Base-by-base conservation (phyloP, 148 eudicot genomes). In the Diospyros lotus region DNA sequence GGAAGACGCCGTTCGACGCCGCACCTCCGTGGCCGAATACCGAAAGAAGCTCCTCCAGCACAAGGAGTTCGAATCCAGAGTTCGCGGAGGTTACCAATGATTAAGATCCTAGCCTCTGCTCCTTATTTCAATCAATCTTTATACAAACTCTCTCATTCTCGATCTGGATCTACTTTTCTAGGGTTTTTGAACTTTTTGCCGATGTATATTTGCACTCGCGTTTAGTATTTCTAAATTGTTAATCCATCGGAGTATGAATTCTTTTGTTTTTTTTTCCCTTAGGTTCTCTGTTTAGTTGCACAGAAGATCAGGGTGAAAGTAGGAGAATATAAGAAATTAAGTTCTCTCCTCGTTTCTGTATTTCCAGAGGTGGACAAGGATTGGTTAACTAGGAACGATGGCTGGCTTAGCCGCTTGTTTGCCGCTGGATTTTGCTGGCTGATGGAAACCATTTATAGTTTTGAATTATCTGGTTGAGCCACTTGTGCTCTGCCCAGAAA, bases 1-100 rank as follows among this genome's bases (percentile, higher is more conserved):
- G 1, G 93, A 94, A 56, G 97, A 92, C 39, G 86, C 78, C n/a
- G 90, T 78, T 1, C 90, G 92, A 10, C 93, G 95, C 62, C 93
- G 90, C 17, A 63, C 83, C 0, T 80, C 89, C 12, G 66, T 79
- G 15, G 76, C 87, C 1, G 97, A 92, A 0, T 90, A 94, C 72
- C 87, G 93, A 50, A 90, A 90, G 53, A 92, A 90, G 83, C 83
- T 89, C 1, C 93, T 92, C 39, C 87, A 80, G 69, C 96, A 90
- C 62, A 91, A 89, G 40, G 97, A 90, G 74, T 90, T 92, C 71
- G 97, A 92, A 28, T 88, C 94, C 68, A 82, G 96, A 5, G 90
- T 84, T 71, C 88, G 96, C 39, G 83, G 86, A 83, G 96, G 98
- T 94, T 9, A 40, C 11, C 54, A 4, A 6, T 28, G 10, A 14